Evolutionary conservation across 306 rosid genomes (phyloP).

Genomic region (cucumber (Cucumis sativus)): DNA sequence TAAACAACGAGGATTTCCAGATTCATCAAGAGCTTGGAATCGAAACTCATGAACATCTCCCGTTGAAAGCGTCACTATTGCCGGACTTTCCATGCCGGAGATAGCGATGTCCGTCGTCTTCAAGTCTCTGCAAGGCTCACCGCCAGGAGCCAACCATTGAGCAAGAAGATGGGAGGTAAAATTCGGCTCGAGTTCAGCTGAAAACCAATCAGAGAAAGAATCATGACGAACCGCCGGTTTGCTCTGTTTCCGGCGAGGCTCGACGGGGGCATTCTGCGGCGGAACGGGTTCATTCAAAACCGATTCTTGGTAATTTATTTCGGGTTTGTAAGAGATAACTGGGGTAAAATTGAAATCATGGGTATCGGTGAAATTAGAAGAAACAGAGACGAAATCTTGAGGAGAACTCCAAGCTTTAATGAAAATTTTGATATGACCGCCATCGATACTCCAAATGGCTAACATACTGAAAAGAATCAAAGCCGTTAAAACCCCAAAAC

Average conservation of each 20-base stretch:
- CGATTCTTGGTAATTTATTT: slow-evolving; percentile 12
- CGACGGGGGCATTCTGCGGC: slow-evolving; percentile 13
- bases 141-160: slow-evolving; percentile 56
- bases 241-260: slow-evolving; percentile 6
- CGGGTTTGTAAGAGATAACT: slow-evolving; percentile 14
- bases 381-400: slow-evolving; percentile 27
- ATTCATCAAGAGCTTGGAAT: slow-evolving; percentile 61
- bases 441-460: slow-evolving; percentile 61
- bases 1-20: slow-evolving; percentile 52
- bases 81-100: slow-evolving; percentile 42
- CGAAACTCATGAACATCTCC: slow-evolving; percentile 58
- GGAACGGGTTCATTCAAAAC: slow-evolving; percentile 12
- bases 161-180: slow-evolving; percentile 53
- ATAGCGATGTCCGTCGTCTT: slow-evolving; percentile 40
- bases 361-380: slow-evolving; percentile 21
- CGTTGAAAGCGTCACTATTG: slow-evolving; percentile 39
- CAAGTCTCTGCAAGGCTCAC: slow-evolving; percentile 60
- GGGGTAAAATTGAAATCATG: slow-evolving; percentile 20
- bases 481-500: slow-evolving; percentile 39
- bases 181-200: slow-evolving; percentile 43
- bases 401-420: slow-evolving; percentile 38
- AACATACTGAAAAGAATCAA: slow-evolving; percentile 44
- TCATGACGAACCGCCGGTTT: slow-evolving; percentile 10
- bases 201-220: slow-evolving; percentile 34
- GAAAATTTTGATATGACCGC: slow-evolving; percentile 30